phyloP scores from a whole-genome alignment of 805 yeast species.

The Candida tammaniensis region DNA sequence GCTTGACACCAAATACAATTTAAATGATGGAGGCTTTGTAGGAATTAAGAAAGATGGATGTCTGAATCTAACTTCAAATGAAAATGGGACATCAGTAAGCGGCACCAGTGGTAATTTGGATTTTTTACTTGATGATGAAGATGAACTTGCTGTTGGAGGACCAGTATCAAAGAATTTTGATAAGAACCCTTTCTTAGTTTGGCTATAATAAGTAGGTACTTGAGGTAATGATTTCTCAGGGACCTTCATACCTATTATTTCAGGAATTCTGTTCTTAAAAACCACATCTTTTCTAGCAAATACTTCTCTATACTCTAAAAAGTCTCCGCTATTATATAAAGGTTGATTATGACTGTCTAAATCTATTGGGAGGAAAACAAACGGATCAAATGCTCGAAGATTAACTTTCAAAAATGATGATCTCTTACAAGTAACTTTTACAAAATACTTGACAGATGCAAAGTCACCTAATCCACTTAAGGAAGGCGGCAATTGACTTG shows the following conservation, averaged over 20 bases:
- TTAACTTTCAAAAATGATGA: constrained; percentile 48
- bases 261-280: constrained; percentile 41
- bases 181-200: constrained; percentile 25
- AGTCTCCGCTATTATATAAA: constrained; percentile 12
- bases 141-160: constrained; percentile 10
- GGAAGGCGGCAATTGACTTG: constrained; percentile 33
- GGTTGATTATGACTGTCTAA: constrained; percentile 19
- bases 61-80: constrained; percentile 48
- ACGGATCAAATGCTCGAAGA: constrained; percentile 46
- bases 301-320: constrained; percentile 36
- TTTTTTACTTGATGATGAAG: constrained; percentile 5
- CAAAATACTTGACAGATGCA: constrained; percentile 49
- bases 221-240: constrained; percentile 19
- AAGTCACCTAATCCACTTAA: constrained; percentile 27
- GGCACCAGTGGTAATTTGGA: constrained; percentile 21
- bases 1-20: constrained; percentile 27
- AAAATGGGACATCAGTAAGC: constrained; percentile 35
- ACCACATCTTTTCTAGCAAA: constrained; percentile 44
- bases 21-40: constrained; percentile 33
- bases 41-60: constrained; percentile 50
- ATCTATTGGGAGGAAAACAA: constrained; percentile 53
- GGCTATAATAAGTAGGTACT: constrained; percentile 15
- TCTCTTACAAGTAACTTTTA: constrained; percentile 60
- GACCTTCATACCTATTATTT: constrained; percentile 37
- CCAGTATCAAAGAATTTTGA: constrained; percentile 23